Evolutionary conservation across 169 alveolate genomes (phyloP).

Genomic region (Plasmodium falciparum): DNA sequence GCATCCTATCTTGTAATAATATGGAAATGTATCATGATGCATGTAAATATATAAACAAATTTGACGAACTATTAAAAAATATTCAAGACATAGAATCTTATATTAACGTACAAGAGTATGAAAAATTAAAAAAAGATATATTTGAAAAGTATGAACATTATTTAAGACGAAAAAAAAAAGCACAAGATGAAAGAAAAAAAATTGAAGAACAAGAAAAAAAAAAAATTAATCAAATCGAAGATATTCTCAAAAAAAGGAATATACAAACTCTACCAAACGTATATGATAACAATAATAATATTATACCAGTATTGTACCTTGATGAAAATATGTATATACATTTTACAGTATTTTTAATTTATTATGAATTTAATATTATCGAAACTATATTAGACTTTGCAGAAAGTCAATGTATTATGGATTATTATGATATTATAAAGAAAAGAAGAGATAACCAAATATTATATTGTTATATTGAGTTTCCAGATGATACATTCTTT

Average conservation of each 20-base stretch:
- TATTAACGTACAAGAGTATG: constrained; percentile 49
- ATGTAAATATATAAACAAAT: constrained; percentile 19
- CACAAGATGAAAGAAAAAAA: constrained; percentile 51
- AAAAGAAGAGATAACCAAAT: constrained; percentile 24
- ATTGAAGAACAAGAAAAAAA: constrained; percentile 41
- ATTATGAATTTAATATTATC: constrained; percentile 34
- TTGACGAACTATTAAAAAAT: constrained; percentile 45
- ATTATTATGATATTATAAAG: constrained; percentile 46
- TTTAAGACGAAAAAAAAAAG: constrained; percentile 37
- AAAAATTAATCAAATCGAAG: constrained; percentile 12
- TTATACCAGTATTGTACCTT: constrained; percentile 43
- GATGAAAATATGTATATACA: constrained; percentile 51
- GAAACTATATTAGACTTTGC: constrained; percentile 66
- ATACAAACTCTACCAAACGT: constrained; percentile 22
- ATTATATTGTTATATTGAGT: constrained; percentile 59
- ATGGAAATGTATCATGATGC: constrained; percentile 52
- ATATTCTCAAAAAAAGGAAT: constrained; percentile 51
- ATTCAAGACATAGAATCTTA: constrained; percentile 6
- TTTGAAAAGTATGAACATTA: constrained; percentile 31
- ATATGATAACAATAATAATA: constrained; percentile 21
- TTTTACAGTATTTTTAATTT: constrained; percentile 60
- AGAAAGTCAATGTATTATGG: constrained; percentile 49
- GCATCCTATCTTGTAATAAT: constrained; percentile 29
- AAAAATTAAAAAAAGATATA: constrained; percentile 37
- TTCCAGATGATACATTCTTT: constrained; percentile 39